These are phyloP conservation scores for Prunus mume DNA, from an alignment of 306 rosid species.

Conservation along the genomic window DNA sequence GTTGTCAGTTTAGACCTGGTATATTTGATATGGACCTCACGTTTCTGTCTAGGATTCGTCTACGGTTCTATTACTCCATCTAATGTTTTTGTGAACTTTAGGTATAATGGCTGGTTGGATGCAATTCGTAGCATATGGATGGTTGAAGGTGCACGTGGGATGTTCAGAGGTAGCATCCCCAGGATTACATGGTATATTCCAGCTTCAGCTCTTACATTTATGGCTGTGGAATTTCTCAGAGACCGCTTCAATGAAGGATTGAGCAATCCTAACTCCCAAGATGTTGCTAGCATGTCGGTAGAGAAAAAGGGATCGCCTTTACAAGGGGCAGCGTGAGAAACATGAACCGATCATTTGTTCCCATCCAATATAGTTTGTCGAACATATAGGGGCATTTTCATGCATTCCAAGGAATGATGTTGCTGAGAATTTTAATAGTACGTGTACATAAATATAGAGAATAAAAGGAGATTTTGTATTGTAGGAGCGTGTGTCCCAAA, in stretches of 20 bases:
- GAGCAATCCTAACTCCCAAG: slow-evolving; percentile 18
- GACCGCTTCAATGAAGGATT: slow-evolving; percentile 51
- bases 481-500: too few relatives aligned
- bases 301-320: slow-evolving; percentile 45
- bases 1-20: too few relatives aligned
- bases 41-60: too few relatives aligned
- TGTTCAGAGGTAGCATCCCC: slow-evolving; percentile 84
- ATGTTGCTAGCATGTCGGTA: slow-evolving; percentile 48
- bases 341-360: neutral
- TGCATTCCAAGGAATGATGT: neutral
- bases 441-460: too few relatives aligned
- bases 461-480: too few relatives aligned
- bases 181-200: slow-evolving; percentile 89
- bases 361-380: neutral
- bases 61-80: neutral
- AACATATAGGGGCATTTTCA: neutral
- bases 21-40: too few relatives aligned
- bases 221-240: slow-evolving; percentile 88
- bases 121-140: slow-evolving; percentile 58
- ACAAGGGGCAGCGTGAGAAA: slow-evolving; percentile 37
- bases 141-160: slow-evolving; percentile 64
- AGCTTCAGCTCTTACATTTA: slow-evolving; percentile 90
- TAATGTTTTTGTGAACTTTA: slow-evolving; percentile 19
- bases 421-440: neutral
- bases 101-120: slow-evolving; percentile 82